Conservation (phyloP, 1,284 basidiomycete species). For the Puccinia hordei region DNA sequence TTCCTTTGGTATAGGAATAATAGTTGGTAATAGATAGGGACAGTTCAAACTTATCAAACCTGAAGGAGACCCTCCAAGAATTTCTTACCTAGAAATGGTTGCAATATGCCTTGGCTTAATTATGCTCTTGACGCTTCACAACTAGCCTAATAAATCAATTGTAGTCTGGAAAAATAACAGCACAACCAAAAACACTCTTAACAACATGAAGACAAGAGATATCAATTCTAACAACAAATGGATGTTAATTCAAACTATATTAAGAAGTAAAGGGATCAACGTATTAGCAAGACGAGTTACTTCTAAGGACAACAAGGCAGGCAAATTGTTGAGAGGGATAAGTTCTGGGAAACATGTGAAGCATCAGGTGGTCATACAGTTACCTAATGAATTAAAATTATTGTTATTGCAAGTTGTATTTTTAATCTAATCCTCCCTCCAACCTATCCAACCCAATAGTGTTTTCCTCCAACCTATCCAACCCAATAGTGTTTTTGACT, state of each 20-base stretch:
- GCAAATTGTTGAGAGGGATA: neutral
- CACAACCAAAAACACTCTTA: neutral
- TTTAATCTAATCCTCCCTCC: neutral
- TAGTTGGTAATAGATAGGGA: neutral
- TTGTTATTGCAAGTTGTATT: neutral
- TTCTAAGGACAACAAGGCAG: neutral
- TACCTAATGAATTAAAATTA: neutral
- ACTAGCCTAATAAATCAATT: neutral
- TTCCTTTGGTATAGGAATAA: neutral
- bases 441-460: too few relatives aligned
- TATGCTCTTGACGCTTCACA: neutral
- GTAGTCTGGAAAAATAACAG: neutral
- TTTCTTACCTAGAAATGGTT: constrained; percentile 16
- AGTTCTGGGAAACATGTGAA: neutral
- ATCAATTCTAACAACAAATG: neutral
- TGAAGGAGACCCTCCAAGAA: neutral
- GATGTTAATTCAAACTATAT: neutral
- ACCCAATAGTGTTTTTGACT: too few relatives aligned
- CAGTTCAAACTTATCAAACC: neutral
- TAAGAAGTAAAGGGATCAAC: neutral
- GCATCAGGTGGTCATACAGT: neutral
- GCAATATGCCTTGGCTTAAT: neutral
- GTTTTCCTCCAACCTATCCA: too few relatives aligned
- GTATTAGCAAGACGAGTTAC: neutral
- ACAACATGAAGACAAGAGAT: neutral